Percentiles rank a stretch among this genome's conserved stretches.
These are phyloP conservation scores for Coprinellus micaceus DNA, from an alignment of 768 basidiomycete genomes.

Conservation along the genomic window DNA sequence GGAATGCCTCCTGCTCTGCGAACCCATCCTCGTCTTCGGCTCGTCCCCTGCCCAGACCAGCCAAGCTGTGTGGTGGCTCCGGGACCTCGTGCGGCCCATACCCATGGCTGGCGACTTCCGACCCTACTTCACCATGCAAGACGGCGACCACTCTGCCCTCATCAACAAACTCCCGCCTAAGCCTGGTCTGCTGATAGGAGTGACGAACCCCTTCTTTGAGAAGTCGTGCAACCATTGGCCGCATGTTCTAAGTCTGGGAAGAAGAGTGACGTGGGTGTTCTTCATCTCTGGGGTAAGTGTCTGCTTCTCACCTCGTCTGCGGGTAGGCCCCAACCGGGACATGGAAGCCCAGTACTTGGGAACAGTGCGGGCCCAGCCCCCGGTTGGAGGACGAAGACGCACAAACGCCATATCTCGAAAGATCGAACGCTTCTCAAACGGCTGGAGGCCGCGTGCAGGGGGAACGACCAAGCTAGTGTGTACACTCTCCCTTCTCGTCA, in stretches of 20 bases:
- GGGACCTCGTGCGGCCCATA: conserved; percentile 83
- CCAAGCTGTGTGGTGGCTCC: conserved; percentile 89
- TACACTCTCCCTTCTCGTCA: conserved; percentile 16
- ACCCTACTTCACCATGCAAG: conserved; percentile 96
- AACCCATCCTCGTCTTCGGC: conserved; percentile 84
- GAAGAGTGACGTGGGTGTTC: conserved; percentile 38
- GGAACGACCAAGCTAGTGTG: conserved; percentile 51
- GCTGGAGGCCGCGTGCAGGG: conserved; percentile 58
- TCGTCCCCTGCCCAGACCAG: conserved; percentile 77
- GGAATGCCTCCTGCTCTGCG: conserved; percentile 90
- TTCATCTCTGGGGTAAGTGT: not conserved
- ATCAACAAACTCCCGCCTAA: conserved; percentile 83
- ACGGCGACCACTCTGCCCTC: conserved; percentile 70
- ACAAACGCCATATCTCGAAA: conserved; percentile 83
- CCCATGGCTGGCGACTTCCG: conserved; percentile 82
- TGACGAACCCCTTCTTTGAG: conserved; percentile 87
- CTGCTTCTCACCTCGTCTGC: not conserved
- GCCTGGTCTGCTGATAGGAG: conserved; percentile 72
- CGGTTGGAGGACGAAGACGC: conserved; percentile 75
- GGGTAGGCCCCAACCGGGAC: conserved; percentile 12
- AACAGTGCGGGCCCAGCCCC: conserved; percentile 52
- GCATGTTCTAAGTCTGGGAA: conserved; percentile 71
- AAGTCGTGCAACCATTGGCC: conserved; percentile 82
- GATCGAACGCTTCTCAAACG: conserved; percentile 71
- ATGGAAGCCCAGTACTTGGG: conserved; percentile 23